Evolutionary conservation across 257 asterid genomes (phyloP).

Genomic region (Catharanthus roseus): DNA sequence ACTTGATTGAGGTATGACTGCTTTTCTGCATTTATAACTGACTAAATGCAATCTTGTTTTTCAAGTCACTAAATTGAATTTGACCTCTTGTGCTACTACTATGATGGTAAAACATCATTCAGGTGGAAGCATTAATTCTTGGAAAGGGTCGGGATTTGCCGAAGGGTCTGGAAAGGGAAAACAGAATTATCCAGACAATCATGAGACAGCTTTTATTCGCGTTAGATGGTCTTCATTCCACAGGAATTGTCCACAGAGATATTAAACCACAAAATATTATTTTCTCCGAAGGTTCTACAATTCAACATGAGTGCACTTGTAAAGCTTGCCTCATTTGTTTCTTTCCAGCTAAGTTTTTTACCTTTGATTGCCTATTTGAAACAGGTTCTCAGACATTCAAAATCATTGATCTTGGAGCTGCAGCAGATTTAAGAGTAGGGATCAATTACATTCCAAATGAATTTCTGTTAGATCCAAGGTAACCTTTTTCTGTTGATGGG

Average conservation of each 20-base stretch:
- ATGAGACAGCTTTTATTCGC: conserved; percentile 88
- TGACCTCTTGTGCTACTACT: background rate
- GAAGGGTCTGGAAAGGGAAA: conserved; percentile 86
- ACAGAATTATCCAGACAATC: conserved; percentile 79
- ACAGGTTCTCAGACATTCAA: conserved; percentile 83
- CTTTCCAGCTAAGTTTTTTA: conserved; percentile 1
- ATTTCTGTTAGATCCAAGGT: conserved; percentile 95
- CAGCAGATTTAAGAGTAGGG: conserved; percentile 95
- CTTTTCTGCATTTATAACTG: too few relatives aligned
- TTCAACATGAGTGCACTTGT: background rate
- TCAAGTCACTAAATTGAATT: background rate
- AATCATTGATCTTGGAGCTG: conserved; percentile 97
- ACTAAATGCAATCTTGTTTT: background rate
- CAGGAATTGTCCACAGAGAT: conserved; percentile 96
- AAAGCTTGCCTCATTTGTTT: background rate
- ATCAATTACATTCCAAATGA: conserved; percentile 94
- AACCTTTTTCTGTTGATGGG: background rate
- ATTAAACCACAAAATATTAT: conserved; percentile 91
- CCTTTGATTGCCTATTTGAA: conserved; percentile 10
- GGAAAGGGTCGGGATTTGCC: conserved; percentile 60
- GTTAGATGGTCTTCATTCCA: conserved; percentile 82
- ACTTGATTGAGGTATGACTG: background rate
- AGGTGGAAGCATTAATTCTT: conserved; percentile 86
- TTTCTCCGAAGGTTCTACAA: conserved; percentile 73
- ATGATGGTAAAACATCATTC: conserved; percentile 3